These are phyloP conservation scores for Trichoderma aggressivum DNA, from an alignment of 2,329 filamentous ascomycete species.

Conservation along the genomic window DNA sequence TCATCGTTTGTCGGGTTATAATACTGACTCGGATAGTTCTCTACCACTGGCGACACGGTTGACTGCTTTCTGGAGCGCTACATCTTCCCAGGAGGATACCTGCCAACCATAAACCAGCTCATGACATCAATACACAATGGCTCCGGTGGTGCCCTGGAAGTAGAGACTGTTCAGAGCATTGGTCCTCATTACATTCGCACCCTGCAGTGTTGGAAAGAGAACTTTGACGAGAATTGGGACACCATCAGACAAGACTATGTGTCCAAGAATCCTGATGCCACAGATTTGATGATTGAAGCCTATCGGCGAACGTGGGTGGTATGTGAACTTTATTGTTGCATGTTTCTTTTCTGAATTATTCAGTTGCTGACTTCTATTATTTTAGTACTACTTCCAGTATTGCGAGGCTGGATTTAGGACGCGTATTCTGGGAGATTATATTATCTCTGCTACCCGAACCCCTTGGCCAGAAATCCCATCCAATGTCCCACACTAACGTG, in stretches of 20 bases:
- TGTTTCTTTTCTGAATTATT: accelerated
- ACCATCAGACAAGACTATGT: constrained; percentile 50
- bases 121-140: constrained; percentile 57
- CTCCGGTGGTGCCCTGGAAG: constrained; percentile 58
- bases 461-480: constrained; percentile 13
- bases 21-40: neutral
- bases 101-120: constrained; percentile 58
- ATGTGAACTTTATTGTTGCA: constrained; percentile 22
- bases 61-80: constrained; percentile 38
- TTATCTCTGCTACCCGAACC: constrained; percentile 8
- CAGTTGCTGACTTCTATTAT: neutral
- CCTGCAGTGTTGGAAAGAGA: constrained; percentile 63
- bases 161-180: constrained; percentile 67
- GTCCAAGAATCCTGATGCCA: constrained; percentile 53
- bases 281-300: constrained; percentile 58
- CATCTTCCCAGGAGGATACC: constrained; percentile 74
- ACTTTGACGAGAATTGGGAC: constrained; percentile 46
- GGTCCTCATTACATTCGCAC: constrained; percentile 70
- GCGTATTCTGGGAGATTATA: constrained; percentile 1
- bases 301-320: constrained; percentile 70
- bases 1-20: neutral
- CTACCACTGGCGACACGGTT: neutral
- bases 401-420: constrained; percentile 8
- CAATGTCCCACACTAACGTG: neutral
- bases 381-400: constrained; percentile 16